These are phyloP conservation scores for Cynanchum wilfordii DNA, from an alignment of 257 asterid genomes.

Conservation along the genomic window DNA sequence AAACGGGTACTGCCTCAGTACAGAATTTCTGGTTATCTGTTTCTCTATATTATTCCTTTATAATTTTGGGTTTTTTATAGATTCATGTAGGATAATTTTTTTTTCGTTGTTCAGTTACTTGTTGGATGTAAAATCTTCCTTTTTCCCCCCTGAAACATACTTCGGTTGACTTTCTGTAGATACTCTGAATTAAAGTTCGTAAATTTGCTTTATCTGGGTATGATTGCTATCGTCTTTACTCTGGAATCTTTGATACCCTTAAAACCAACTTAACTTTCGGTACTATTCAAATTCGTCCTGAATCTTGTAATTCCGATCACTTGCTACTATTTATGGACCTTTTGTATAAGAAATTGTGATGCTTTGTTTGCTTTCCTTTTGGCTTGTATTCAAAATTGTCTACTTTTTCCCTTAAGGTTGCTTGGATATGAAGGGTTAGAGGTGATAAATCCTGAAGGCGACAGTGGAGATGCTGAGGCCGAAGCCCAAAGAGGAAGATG, in stretches of 20 bases:
- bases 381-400: constrained; percentile 7
- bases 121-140: background rate
- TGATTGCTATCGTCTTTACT: background rate
- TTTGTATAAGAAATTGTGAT: background rate
- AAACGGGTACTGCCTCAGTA: constrained; percentile 48
- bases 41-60: background rate
- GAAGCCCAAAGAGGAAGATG: constrained; percentile 95
- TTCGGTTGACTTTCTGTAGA: background rate
- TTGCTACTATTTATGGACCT: background rate
- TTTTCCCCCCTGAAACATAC: background rate
- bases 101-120: background rate
- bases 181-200: background rate
- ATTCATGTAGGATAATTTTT: background rate
- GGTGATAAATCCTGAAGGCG: constrained; percentile 95
- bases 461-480: constrained; percentile 75
- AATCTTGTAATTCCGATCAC: background rate
- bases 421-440: constrained; percentile 81
- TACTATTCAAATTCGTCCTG: background rate
- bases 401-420: constrained; percentile 35
- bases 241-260: background rate
- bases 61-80: background rate
- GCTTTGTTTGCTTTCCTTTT: constrained; percentile 4
- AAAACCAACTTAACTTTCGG: background rate
- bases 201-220: background rate
- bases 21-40: background rate